Base-by-base conservation (phyloP, 2,329 filamentous ascomycete species). In the Penicillium oxalicum region DNA sequence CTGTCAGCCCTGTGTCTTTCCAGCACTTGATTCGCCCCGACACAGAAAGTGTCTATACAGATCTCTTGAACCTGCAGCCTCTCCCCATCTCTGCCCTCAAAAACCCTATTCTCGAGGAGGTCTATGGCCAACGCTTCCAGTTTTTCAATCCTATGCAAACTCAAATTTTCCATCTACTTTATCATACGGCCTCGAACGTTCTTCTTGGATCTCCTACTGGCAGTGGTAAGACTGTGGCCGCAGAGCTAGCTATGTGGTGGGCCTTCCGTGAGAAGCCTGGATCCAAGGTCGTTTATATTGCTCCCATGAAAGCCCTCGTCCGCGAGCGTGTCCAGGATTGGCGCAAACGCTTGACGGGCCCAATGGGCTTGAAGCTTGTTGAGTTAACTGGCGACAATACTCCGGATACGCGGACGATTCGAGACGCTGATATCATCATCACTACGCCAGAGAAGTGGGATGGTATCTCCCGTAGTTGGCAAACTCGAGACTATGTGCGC, bases 391-490 rank as follows among this genome's bases (percentile, higher is more conserved):
- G 87, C 75, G 93, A 98, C 73, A 98, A 97, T 63, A 98, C 94
- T 0, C 94, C 94, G 0, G 93, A 98, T 64, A 98, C 93, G 0
- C 80, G 89, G 44, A 96, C 91, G 0, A 98, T 98, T 60, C 83
- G 91, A 59, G 87, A 97, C 64, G 93, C 93, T 3, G 93, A 98
- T 66, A 89, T 98, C 53, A 98, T 98, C 61, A 90, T 98, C 61
- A 98, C 93, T 0, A 98, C 94, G 0, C 94, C 93, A n/a, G 93
- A 98, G 72, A 98, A 98, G 68, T 98, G 93, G 93, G 94, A 98
- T 66, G 94, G 94, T 80, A 97, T 98, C 59, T 95, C 89, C 60
- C 87, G 93, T 80, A 95, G 88, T 63, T 98, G 94, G 93, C 91
- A 97, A 69, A 97, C 91, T 4, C 86, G 93, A 81, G 87, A 88